A percentile compares a stretch with the other conserved stretches of the same genome.
Conservation (phyloP, 768 basidiomycete species). For the Russula sp. region DNA sequence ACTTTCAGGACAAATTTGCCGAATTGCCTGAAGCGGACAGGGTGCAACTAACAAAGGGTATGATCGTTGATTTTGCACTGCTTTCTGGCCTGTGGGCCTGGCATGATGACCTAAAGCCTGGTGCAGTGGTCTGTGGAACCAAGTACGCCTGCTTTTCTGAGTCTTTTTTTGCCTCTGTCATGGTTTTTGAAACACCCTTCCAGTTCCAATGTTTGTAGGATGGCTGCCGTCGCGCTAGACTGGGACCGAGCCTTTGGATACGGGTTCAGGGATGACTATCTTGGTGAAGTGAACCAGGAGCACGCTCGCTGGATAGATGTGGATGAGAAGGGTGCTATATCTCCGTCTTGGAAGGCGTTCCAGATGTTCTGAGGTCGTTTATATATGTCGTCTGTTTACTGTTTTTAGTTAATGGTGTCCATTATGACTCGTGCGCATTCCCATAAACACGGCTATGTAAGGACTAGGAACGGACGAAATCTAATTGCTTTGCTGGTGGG, state of each 20-base stretch:
- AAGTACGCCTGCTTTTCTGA: constrained; percentile 41
- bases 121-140: constrained; percentile 56
- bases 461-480: no score
- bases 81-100: constrained; percentile 59
- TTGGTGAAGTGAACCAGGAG: constrained; percentile 48
- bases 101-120: constrained; percentile 45
- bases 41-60: constrained; percentile 54
- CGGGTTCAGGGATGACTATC: constrained; percentile 37
- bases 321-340: constrained; percentile 54
- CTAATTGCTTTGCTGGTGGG: background rate
- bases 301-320: constrained; percentile 61
- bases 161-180: constrained; percentile 2
- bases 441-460: background rate
- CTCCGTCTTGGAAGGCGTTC: constrained; percentile 59
- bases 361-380: constrained; percentile 42
- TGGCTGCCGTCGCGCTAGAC: constrained; percentile 58
- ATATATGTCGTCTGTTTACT: background rate
- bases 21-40: constrained; percentile 42
- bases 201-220: constrained; percentile 60
- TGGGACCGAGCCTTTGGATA: constrained; percentile 63
- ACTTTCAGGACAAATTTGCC: constrained; percentile 54
- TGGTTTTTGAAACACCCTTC: background rate
- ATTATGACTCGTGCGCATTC: background rate
- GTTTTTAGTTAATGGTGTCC: background rate
- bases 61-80: constrained; percentile 67